Conservation (phyloP, 2,329 filamentous ascomycete species). For the Penicillium sp. region DNA sequence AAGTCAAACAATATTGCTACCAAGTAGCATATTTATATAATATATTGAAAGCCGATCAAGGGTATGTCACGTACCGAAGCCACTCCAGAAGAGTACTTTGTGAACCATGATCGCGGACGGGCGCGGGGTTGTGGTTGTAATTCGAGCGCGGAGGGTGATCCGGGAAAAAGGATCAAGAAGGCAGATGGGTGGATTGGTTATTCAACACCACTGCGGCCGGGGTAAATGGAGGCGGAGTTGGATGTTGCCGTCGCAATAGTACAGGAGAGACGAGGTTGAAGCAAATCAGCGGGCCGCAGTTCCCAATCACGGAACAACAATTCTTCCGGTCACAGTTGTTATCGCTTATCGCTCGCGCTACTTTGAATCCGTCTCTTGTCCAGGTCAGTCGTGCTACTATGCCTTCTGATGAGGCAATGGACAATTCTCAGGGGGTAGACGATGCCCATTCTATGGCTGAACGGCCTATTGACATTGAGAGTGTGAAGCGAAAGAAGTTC, state of each 20-base stretch:
- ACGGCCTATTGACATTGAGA: slow-evolving; percentile 32
- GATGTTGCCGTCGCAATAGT: slow-evolving; percentile 24
- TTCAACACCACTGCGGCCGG: slow-evolving; percentile 12
- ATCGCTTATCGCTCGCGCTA: slow-evolving; percentile 22
- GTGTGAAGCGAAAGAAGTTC: slow-evolving; percentile 47
- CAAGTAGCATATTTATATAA: neutral
- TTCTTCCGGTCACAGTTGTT: slow-evolving; percentile 11
- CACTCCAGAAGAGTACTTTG: slow-evolving; percentile 56
- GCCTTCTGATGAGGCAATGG: slow-evolving; percentile 25
- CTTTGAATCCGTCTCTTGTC: slow-evolving; percentile 18
- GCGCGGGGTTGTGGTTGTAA: slow-evolving; percentile 16
- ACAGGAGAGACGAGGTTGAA: slow-evolving; percentile 25
- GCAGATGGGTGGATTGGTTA: slow-evolving; percentile 4
- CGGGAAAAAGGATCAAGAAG: slow-evolving; percentile 1
- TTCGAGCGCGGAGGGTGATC: slow-evolving; percentile 4
- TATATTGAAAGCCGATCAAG: neutral
- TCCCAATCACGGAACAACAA: slow-evolving; percentile 28
- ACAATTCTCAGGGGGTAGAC: slow-evolving; percentile 30
- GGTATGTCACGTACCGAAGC: slow-evolving; percentile 70
- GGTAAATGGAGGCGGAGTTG: slow-evolving; percentile 19
- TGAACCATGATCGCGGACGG: slow-evolving; percentile 43
- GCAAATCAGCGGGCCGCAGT: slow-evolving; percentile 37
- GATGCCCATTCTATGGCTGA: slow-evolving; percentile 28
- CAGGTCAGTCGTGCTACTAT: slow-evolving; percentile 3
- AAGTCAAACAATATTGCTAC: neutral